Evolutionary conservation across 2,329 filamentous ascomycete species (phyloP), one percentile per base, ranked within the genome.

Genomic region (Parastagonospora avenae): DNA sequence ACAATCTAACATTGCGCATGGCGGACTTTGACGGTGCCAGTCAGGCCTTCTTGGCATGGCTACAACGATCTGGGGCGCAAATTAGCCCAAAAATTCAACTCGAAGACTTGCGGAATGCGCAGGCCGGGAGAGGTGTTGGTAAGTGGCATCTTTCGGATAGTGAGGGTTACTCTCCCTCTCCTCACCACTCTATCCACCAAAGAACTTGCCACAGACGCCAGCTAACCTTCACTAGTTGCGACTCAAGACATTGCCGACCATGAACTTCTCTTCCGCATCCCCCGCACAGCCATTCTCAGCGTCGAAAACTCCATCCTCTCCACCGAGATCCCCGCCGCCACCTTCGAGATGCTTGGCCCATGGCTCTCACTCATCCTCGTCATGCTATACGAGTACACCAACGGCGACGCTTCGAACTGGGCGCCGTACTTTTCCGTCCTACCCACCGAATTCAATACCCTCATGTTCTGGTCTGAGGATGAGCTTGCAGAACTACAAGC

Each of bases 381-480:
- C 54, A 86, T 96, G 82, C 83, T 95, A 43, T 90, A 91, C 73
- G 91, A 96, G 75, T 79, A 80, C 54, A 80, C 86, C 72, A 70
- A 77, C 42, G 78, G 85, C 73, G 42, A 77, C 63, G 53, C 75
- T 1, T 95, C 91, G 1, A 76, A 74, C 8, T 96, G 92, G 92
- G 84, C 85, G 57, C 80, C 86, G 0, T 96, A 96, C 72, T 86
- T 96, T 59, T 81, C 86, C 50, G 79, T 96, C 15, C 80, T 96
- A 4, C 91, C 91, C 2, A 53, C 62, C 11, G 58, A 68, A 29
- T 96, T 96, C 67, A 85, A 94, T 70, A 95, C 91, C 2, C 82
- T 93, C 58, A 96, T 97, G 89, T 96, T 92, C 76, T 97, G 92
- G 92, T 78, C 82, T 2, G 77, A 82, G 0, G 75, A 78, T 1